Base-by-base conservation (phyloP, 1,284 basidiomycete genomes). In the Cerioporus squamosus region DNA sequence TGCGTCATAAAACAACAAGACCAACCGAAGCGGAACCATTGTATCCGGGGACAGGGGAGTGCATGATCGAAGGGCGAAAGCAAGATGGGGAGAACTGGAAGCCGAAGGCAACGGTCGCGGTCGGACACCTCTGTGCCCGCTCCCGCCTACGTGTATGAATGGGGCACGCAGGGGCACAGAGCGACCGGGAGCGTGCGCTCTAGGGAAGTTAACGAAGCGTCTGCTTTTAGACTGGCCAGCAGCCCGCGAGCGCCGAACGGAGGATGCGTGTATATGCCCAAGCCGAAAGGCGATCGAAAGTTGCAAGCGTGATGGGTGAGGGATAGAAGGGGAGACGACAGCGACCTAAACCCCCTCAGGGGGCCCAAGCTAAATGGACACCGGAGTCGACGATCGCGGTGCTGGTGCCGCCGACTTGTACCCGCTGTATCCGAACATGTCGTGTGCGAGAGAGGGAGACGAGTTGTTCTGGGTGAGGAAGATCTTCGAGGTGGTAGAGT, bases 261-360 rank as follows among this genome's bases (percentile, higher is more conserved):
- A 23, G 50, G 58, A 20, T 46, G 53, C 53, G 53, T 60, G 58
- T 55, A 51, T 60, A 45, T 51, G 50, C 49, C 50, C 38, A 33
- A 33, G 39, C 40, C 40, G n/a, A 36, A 23, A 36, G 42, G 42
- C 29, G 42, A 31, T 47, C 26, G 39, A 17, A 42, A n/a, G n/a
- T 24, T 29, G 55, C 15, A 33, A 47, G 40, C 17, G 20, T 24
- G 3, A 9, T 9, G 26, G 40, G 20, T 10, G n/a, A 18, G n/a
- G 20, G 20, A 18, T 18, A 15, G 20, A 22, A 42, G 40, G 12
- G n/a, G 15, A 22, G 40, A 42, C 20, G 40, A 6, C 8, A 18
- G n/a, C 40, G 38, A 42, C n/a, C n/a, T 5, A 9, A 42, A n/a
- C n/a, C 29, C 29, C 33, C 10, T 42, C 40, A 42, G 40, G 40